Evolutionary conservation across 441 rosid species (phyloP).

Genomic region (Francoa sonchifolia): DNA sequence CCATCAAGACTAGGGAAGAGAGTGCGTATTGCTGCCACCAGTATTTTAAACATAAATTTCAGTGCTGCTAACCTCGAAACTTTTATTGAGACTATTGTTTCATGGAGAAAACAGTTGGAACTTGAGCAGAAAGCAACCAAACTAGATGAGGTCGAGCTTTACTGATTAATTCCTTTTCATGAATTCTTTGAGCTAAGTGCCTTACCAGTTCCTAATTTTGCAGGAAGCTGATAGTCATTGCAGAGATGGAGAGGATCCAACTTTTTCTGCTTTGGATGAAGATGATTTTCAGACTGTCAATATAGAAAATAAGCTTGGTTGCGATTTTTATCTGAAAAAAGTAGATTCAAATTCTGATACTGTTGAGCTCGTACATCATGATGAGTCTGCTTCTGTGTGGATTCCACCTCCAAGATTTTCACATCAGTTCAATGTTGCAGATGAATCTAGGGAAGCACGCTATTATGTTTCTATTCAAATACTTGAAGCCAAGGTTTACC

Average conservation of each 20-base stretch:
- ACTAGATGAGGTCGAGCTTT: constrained; percentile 50
- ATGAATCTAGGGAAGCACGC: constrained; percentile 73
- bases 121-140: constrained; percentile 78
- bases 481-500: constrained; percentile 84
- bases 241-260: constrained; percentile 44
- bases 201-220: constrained; percentile 15
- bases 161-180: constrained; percentile 3
- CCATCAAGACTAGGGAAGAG: constrained; percentile 67
- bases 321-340: constrained; percentile 71
- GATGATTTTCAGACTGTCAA: constrained; percentile 83
- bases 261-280: constrained; percentile 88
- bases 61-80: constrained; percentile 88
- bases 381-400: constrained; percentile 55
- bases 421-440: constrained; percentile 70
- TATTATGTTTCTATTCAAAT: constrained; percentile 67
- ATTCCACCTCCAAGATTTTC: constrained; percentile 96
- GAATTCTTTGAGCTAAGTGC: constrained; percentile 4
- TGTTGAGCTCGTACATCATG: constrained; percentile 49
- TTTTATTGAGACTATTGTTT: constrained; percentile 58
- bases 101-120: constrained; percentile 90
- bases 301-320: constrained; percentile 85
- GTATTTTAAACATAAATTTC: constrained; percentile 70
- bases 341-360: constrained; percentile 48
- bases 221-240: constrained; percentile 49
- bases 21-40: constrained; percentile 75